Percentiles rank a stretch among this genome's conserved stretches.
phyloP scores from a whole-genome alignment of 345 rosid species.

The Boechera retrofracta region DNA sequence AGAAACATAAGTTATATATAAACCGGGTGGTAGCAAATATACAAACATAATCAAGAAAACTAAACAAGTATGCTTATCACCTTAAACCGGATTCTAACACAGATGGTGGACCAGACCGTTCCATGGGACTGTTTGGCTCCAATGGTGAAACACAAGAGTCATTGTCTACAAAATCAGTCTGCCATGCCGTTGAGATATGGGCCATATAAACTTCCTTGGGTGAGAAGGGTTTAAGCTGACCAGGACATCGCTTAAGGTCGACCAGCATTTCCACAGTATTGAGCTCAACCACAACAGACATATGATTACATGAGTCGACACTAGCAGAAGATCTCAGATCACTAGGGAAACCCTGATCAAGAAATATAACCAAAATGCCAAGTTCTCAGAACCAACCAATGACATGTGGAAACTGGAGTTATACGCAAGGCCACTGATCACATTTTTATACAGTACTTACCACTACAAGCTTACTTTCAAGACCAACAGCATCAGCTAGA shows the following conservation, averaged over 20 bases:
- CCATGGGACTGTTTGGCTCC: constrained; percentile 75
- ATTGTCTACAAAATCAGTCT: constrained; percentile 20
- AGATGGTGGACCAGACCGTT: constrained; percentile 39
- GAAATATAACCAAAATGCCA: constrained; percentile 2
- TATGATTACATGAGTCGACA: constrained; percentile 66
- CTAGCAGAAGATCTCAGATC: constrained; percentile 59
- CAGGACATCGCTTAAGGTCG: constrained; percentile 81
- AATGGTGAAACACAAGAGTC: constrained; percentile 78
- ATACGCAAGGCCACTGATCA: not conserved
- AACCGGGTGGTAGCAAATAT: not conserved
- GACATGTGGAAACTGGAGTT: not conserved
- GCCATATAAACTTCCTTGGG: constrained; percentile 63
- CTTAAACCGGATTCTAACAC: not conserved
- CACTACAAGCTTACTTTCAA: constrained; percentile 79
- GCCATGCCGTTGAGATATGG: constrained; percentile 64
- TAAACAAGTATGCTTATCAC: constrained; percentile 1
- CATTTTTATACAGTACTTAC: constrained; percentile 53
- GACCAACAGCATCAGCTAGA: constrained; percentile 78
- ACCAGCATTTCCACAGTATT: constrained; percentile 72
- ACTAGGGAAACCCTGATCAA: constrained; percentile 73
- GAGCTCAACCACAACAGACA: constrained; percentile 75
- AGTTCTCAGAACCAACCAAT: constrained; percentile 6
- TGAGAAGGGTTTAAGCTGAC: constrained; percentile 69
- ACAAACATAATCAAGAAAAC: constrained; percentile 1
- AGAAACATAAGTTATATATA: not conserved